A percentile compares a stretch with the other conserved stretches of the same genome.
Conservation (phyloP, 257 asterid genomes). For the Nicotiana undulata region DNA sequence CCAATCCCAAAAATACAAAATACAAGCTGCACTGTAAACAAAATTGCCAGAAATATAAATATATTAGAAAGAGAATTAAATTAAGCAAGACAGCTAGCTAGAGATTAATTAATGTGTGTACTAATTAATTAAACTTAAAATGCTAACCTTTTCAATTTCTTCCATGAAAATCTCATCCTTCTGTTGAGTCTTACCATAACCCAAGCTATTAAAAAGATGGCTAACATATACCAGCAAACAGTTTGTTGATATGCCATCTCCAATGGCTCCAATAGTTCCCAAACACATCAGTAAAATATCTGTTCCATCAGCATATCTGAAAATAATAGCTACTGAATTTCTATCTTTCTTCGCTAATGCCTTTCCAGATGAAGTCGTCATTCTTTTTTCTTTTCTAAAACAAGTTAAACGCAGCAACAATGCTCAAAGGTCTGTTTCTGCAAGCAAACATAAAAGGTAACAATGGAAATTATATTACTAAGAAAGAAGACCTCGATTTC, state of each 20-base stretch:
- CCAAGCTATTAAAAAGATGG: slow-evolving; percentile 71
- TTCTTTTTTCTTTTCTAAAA: neutral
- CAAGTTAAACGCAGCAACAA: neutral
- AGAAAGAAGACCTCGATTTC: neutral
- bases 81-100: too few relatives aligned
- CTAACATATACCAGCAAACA: slow-evolving; percentile 59
- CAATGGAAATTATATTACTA: neutral
- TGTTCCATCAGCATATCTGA: slow-evolving; percentile 61
- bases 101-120: neutral
- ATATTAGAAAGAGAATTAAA: neutral
- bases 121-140: neutral
- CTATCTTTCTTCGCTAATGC: slow-evolving; percentile 7
- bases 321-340: slow-evolving; percentile 32
- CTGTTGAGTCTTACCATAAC: slow-evolving; percentile 44
- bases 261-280: slow-evolving; percentile 92
- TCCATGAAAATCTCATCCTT: slow-evolving; percentile 48
- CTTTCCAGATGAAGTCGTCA: slow-evolving; percentile 26
- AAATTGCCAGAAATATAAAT: slow-evolving; percentile 7
- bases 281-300: slow-evolving; percentile 63
- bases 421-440: neutral
- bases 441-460: neutral
- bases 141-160: slow-evolving; percentile 58
- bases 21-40: slow-evolving; percentile 67
- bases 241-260: slow-evolving; percentile 81
- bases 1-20: slow-evolving; percentile 73